A percentile compares a stretch with the other conserved stretches of the same genome.
Conservation (phyloP, 2,329 filamentous ascomycete species). For the Monilinia polystroma region DNA sequence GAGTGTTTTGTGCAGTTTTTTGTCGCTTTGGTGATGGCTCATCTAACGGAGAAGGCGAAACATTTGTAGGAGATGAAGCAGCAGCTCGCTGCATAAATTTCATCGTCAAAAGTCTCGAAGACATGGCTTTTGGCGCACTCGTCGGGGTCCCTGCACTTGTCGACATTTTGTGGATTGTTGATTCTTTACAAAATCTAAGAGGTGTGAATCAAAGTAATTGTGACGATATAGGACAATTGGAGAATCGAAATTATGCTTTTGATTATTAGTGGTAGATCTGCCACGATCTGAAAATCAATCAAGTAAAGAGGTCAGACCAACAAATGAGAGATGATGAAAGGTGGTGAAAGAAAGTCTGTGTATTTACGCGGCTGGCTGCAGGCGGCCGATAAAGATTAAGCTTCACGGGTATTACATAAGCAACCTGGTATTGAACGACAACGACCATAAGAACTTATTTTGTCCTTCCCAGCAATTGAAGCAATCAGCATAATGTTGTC, state of each 20-base stretch:
- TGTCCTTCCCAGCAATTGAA: slow-evolving; percentile 32
- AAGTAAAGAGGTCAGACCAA: slow-evolving; percentile 4
- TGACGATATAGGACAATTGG: not conserved
- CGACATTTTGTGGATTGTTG: slow-evolving; percentile 33
- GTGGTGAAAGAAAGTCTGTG: slow-evolving; percentile 17
- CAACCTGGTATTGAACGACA: slow-evolving; percentile 12
- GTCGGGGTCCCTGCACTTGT: slow-evolving; percentile 29
- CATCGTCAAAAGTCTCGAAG: slow-evolving; percentile 86
- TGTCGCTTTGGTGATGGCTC: slow-evolving; percentile 62
- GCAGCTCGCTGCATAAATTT: slow-evolving; percentile 95
- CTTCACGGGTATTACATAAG: slow-evolving; percentile 19
- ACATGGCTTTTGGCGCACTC: slow-evolving; percentile 66
- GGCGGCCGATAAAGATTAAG: slow-evolving; percentile 17
- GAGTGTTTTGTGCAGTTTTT: slow-evolving; percentile 46
- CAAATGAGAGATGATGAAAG: not conserved
- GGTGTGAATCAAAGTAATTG: not conserved
- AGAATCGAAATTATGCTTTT: not conserved
- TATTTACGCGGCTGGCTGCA: slow-evolving; percentile 11
- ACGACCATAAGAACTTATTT: slow-evolving; percentile 9
- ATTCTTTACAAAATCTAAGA: not conserved
- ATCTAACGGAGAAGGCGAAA: slow-evolving; percentile 48
- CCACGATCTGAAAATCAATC: not conserved
- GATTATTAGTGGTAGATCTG: not conserved
- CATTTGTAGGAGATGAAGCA: slow-evolving; percentile 52
- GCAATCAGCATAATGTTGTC: slow-evolving; percentile 44